Base-by-base conservation (phyloP, 805 yeast species). In the Metschnikowia colocasiae region DNA sequence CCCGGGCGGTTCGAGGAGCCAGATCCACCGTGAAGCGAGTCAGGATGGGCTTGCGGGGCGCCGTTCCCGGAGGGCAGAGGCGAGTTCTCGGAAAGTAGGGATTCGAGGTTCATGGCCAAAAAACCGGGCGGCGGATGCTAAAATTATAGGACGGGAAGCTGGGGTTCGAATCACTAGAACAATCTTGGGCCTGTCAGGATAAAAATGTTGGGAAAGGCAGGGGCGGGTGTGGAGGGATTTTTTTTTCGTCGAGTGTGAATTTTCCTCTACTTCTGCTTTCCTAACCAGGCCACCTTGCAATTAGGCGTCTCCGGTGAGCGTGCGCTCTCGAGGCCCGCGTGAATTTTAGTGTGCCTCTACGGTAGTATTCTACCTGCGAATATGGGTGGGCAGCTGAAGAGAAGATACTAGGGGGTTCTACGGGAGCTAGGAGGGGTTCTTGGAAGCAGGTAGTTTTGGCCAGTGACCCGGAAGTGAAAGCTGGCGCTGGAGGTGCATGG, bases 91-190 rank as follows among this genome's bases (percentile, higher is more conserved):
- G 55, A 49, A 33, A 56, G 58, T 32, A 56, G 49, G 9, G 59
- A 54, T 39, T 47, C 58, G 32, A 56, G 59, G 25, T 56, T 56
- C 59, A 56, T 56, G 39, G 47, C 47, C 29, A 41, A 39, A 33
- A 32, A 46, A 18, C 37, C 34, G 23, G 35, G 10, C 32, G 33
- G 34, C 42, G 18, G 42, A n/a, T 20, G 42, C 34, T 29, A 10
- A n/a, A 27, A 19, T 39, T n/a, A 29, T 27, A 30, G 42, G 15
- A 15, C 18, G 25, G 42, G 32, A 35, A 36, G 19, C 30, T 15
- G 18, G 30, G 40, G 22, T 15, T 36, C 15, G 27, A 16, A 12
- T 36, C 29, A n/a, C 33, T 19, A 26, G 33, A 5, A 19, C 42
- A 29, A 29, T 29, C 32, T 39, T n/a, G 42, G 34, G 42, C 20